Conservation (phyloP, 306 rosid genomes). For the Fragaria nilgerrensis region DNA sequence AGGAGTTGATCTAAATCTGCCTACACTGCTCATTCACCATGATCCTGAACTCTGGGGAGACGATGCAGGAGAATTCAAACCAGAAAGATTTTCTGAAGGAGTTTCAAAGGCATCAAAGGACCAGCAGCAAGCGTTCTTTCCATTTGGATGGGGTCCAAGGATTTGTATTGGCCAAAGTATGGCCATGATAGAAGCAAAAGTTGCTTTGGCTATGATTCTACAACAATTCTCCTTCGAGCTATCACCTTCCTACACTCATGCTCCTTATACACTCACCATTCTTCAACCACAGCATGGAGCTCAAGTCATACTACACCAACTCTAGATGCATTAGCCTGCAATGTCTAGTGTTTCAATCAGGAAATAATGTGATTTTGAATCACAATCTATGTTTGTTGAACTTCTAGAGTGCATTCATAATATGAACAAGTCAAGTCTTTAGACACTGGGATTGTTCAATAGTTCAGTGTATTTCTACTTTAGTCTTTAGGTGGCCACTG, state of each 20-base stretch:
- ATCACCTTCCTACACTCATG: conserved; percentile 47
- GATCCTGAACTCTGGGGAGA: conserved; percentile 49
- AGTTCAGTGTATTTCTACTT: neutral
- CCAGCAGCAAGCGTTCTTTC: conserved; percentile 40
- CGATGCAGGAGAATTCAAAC: conserved; percentile 49
- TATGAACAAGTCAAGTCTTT: neutral
- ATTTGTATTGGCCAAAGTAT: conserved; percentile 51
- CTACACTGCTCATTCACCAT: conserved; percentile 43
- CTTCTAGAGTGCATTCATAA: neutral
- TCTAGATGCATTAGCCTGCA: conserved; percentile 16
- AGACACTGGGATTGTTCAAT: neutral
- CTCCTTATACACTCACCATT: conserved; percentile 44
- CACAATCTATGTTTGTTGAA: neutral
- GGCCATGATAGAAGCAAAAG: conserved; percentile 40
- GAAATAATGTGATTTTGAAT: conserved; percentile 18
- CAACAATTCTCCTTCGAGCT: conserved; percentile 43
- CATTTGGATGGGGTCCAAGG: conserved; percentile 58
- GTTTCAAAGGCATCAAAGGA: conserved; percentile 36
- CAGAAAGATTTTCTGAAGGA: conserved; percentile 50
- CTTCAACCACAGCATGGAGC: conserved; percentile 62
- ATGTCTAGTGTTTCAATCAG: neutral
- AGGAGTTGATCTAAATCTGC: conserved; percentile 46
- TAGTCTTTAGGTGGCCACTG: neutral
- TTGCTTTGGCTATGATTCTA: conserved; percentile 42
- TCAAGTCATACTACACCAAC: conserved; percentile 30